These are phyloP conservation scores for Adansonia grandidieri DNA, from an alignment of 441 rosid species.

Conservation along the genomic window DNA sequence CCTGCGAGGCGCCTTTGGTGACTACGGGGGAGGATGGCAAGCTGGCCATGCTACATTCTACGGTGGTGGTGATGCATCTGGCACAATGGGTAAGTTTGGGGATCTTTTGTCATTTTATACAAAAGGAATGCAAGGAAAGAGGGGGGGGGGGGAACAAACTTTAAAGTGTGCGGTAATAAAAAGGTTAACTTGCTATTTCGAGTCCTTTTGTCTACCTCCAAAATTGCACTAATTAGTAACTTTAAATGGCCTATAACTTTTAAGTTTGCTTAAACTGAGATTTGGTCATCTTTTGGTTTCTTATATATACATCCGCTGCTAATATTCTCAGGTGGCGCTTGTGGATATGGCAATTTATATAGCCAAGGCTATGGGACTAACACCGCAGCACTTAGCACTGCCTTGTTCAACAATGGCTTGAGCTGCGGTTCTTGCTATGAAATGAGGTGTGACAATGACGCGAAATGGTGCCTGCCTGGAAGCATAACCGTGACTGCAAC, in stretches of 20 bases:
- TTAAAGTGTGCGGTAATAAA: not conserved
- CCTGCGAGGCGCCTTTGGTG: constrained; percentile 46
- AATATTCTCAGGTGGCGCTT: constrained; percentile 79
- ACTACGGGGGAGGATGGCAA: constrained; percentile 77
- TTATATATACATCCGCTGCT: not conserved
- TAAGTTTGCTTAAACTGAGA: not conserved
- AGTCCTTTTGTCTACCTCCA: not conserved
- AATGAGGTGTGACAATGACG: constrained; percentile 75
- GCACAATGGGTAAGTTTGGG: constrained; percentile 80
- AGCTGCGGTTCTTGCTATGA: constrained; percentile 94
- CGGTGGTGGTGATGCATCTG: constrained; percentile 92
- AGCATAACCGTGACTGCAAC: constrained; percentile 82
- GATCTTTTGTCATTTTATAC: not conserved
- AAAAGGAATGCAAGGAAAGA: no score
- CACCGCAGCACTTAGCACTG: constrained; percentile 94
- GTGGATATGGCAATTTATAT: constrained; percentile 90
- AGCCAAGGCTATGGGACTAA: constrained; percentile 93
- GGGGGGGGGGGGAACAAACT: not conserved
- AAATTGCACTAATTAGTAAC: not conserved
- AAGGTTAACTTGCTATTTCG: not conserved
- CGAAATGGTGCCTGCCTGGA: constrained; percentile 83
- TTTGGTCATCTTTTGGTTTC: not conserved
- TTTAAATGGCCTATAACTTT: not conserved
- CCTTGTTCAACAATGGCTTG: constrained; percentile 86
- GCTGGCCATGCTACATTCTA: constrained; percentile 89